Conservation (phyloP, 371 early-diverging fungal genomes). For the Mucor mucedo region DNA sequence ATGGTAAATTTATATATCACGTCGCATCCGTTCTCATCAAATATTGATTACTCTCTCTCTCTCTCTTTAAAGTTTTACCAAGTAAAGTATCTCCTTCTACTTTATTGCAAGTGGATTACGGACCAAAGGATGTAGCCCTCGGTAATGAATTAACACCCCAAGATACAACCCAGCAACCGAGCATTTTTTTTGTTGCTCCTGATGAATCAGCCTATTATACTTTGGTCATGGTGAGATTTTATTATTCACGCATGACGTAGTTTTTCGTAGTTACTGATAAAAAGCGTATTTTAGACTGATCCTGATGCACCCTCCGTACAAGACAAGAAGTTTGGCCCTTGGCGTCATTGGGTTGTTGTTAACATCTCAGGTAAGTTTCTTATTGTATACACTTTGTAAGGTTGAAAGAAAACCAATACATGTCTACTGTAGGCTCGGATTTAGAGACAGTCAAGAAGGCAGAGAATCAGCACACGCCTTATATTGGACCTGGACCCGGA, state of each 20-base stretch:
- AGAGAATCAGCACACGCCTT: conserved; percentile 46
- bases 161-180: conserved; percentile 42
- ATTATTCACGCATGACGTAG: not conserved
- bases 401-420: too few relatives aligned
- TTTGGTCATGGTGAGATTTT: conserved; percentile 51
- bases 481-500: conserved; percentile 65
- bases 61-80: conserved; percentile 21
- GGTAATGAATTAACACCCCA: conserved; percentile 49
- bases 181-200: conserved; percentile 45
- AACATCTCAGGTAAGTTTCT: conserved; percentile 54
- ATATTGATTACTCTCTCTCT: too few relatives aligned
- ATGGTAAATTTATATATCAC: conserved; percentile 26
- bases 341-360: conserved; percentile 69
- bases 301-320: conserved; percentile 68
- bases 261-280: not conserved
- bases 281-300: conserved; percentile 44
- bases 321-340: conserved; percentile 58
- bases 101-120: conserved; percentile 45
- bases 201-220: conserved; percentile 55
- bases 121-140: conserved; percentile 46
- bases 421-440: conserved; percentile 19
- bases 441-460: conserved; percentile 24
- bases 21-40: too few relatives aligned
- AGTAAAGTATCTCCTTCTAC: conserved; percentile 38
- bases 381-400: too few relatives aligned